phyloP scores from a whole-genome alignment of 2,329 filamentous ascomycete species.

The Talaromyces sp. region DNA sequence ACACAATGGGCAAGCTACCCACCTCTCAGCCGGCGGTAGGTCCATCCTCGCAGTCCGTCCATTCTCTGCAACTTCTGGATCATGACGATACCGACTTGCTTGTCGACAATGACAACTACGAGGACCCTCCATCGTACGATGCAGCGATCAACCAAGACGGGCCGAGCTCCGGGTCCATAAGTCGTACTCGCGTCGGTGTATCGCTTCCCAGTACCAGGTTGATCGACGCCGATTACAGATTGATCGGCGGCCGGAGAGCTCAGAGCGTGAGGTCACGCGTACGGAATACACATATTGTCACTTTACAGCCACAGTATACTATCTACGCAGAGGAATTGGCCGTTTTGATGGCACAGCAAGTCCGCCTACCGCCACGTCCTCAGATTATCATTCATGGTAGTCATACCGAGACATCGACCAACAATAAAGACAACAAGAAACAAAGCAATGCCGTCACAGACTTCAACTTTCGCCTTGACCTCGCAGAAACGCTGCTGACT shows the following conservation, averaged over 20 bases:
- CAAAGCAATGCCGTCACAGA: conserved; percentile 26
- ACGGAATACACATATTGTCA: conserved; percentile 19
- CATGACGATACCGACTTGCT: conserved; percentile 2
- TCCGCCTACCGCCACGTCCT: conserved; percentile 52
- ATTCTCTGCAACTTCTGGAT: conserved; percentile 12
- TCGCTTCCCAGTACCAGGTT: conserved; percentile 1
- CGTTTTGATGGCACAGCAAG: conserved; percentile 44
- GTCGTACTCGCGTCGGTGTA: background rate
- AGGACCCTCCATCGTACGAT: conserved; percentile 15
- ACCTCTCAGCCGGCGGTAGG: background rate
- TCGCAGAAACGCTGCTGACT: conserved; percentile 22
- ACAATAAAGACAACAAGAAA: conserved; percentile 23
- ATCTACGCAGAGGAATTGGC: conserved; percentile 45
- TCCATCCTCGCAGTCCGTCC: conserved; percentile 5
- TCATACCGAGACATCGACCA: conserved; percentile 44
- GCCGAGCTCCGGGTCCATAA: background rate
- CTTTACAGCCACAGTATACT: conserved; percentile 47
- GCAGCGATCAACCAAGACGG: background rate
- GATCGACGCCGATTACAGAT: conserved; percentile 4
- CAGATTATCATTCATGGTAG: conserved; percentile 53
- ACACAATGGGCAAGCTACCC: conserved; percentile 9
- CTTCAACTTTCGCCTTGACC: conserved; percentile 30
- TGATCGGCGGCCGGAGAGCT: conserved; percentile 2
- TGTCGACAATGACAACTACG: background rate
- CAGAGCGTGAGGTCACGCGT: background rate